phyloP scores from a whole-genome alignment of 805 yeast genomes.

The Diddensiella santjacobensis region DNA sequence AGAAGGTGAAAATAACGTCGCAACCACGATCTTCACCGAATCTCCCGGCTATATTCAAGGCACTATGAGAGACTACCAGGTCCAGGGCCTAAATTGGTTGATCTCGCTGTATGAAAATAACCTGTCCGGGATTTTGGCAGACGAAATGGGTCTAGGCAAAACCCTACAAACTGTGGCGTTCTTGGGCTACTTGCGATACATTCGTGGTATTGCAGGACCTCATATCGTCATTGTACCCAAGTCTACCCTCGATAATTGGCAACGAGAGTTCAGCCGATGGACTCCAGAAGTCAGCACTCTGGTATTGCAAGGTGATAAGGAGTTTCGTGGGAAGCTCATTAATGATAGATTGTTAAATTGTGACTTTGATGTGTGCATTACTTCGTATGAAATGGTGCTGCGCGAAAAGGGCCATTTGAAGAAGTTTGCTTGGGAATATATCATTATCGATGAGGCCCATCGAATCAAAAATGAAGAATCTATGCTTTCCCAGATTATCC shows the following conservation, averaged over 20 bases:
- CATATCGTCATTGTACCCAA: conserved; percentile 90
- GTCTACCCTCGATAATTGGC: conserved; percentile 94
- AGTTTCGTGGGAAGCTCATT: conserved; percentile 62
- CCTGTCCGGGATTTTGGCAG: conserved; percentile 90
- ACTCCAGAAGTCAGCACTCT: conserved; percentile 88
- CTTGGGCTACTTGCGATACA: conserved; percentile 79
- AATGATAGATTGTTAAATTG: conserved; percentile 58
- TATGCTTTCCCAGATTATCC: conserved; percentile 84
- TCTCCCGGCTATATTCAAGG: conserved; percentile 79
- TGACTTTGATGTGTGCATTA: conserved; percentile 82
- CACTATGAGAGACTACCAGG: conserved; percentile 79
- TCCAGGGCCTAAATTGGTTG: conserved; percentile 95
- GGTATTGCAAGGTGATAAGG: conserved; percentile 87
- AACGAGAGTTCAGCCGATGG: conserved; percentile 91
- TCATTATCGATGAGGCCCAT: conserved; percentile 94
- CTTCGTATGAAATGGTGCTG: conserved; percentile 91
- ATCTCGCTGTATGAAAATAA: conserved; percentile 82
- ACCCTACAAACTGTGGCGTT: conserved; percentile 93
- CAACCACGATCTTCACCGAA: conserved; percentile 73
- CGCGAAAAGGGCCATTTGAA: conserved; percentile 79
- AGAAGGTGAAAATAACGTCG: conserved; percentile 41
- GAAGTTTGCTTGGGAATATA: conserved; percentile 88
- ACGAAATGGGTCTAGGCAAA: conserved; percentile 98
- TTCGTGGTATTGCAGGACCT: conserved; percentile 80
- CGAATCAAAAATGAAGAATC: conserved; percentile 94